Evolutionary conservation across 441 rosid genomes (phyloP).

Genomic region (Gossypium davidsonii): DNA sequence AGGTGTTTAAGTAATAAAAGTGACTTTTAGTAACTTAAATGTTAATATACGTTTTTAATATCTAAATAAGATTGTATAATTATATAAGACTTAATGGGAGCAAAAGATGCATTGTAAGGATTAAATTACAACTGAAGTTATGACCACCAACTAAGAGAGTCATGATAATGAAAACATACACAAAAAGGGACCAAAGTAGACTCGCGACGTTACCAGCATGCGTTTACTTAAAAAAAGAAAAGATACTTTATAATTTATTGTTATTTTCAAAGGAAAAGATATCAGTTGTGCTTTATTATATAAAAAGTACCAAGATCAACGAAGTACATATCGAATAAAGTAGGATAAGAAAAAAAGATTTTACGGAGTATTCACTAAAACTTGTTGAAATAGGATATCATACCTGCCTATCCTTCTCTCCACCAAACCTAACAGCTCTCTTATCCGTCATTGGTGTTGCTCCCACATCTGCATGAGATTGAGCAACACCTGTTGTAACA

Average conservation of each 20-base stretch:
- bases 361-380: too few relatives aligned
- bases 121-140: neutral
- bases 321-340: neutral
- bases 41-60: neutral
- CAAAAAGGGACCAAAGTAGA: neutral
- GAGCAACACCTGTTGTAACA: neutral
- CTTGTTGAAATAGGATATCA: neutral
- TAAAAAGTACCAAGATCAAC: neutral
- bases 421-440: neutral
- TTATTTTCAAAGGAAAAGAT: too few relatives aligned
- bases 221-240: too few relatives aligned
- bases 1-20: neutral
- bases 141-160: neutral
- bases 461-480: too few relatives aligned
- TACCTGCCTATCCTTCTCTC: neutral
- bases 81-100: neutral
- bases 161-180: neutral
- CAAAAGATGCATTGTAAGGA: neutral
- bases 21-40: neutral
- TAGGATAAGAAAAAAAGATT: neutral
- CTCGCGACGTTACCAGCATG: too few relatives aligned
- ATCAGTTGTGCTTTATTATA: neutral
- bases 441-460: neutral
- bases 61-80: neutral
- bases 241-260: too few relatives aligned